A percentile compares a stretch with the other conserved stretches of the same genome.
Evolutionary conservation across 352 stramenopile genomes (phyloP).

Genomic region (Globisporangium barbulae): DNA sequence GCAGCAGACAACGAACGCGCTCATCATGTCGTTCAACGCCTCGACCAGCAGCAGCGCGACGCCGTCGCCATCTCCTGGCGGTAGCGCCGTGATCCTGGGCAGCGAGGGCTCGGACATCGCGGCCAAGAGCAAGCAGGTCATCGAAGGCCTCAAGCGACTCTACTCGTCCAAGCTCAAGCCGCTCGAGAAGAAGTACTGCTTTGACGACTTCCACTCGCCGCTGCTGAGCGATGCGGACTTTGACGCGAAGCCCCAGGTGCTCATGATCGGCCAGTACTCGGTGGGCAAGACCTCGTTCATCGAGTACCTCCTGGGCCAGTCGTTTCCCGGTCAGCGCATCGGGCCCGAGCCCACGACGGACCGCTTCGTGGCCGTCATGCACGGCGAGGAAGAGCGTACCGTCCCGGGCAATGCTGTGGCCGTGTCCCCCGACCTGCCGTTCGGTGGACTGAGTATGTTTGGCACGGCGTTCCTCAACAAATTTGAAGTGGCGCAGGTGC

Average conservation of each 20-base stretch:
- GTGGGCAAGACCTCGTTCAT: slow-evolving; percentile 99
- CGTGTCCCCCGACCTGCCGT: slow-evolving; percentile 94
- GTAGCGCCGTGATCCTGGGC: slow-evolving; percentile 29
- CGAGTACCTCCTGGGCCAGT: slow-evolving; percentile 93
- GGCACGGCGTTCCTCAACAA: slow-evolving; percentile 98
- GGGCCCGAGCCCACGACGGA: slow-evolving; percentile 98
- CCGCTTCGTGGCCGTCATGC: slow-evolving; percentile 97
- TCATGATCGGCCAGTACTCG: slow-evolving; percentile 98
- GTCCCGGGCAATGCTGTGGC: slow-evolving; percentile 97
- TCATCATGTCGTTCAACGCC: slow-evolving; percentile 9
- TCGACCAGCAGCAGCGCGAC: not conserved
- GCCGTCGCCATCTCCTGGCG: not conserved
- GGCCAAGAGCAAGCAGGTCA: slow-evolving; percentile 61
- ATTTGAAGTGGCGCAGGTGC: slow-evolving; percentile 96
- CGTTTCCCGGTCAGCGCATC: slow-evolving; percentile 96
- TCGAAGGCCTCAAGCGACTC: slow-evolving; percentile 78
- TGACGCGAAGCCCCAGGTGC: slow-evolving; percentile 96
- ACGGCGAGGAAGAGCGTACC: slow-evolving; percentile 95
- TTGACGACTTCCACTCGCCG: slow-evolving; percentile 92
- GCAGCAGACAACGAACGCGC: not conserved
- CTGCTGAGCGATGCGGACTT: slow-evolving; percentile 94
- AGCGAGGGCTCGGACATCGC: slow-evolving; percentile 68
- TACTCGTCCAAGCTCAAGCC: slow-evolving; percentile 76
- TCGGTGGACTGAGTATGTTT: slow-evolving; percentile 93
- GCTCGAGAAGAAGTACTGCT: slow-evolving; percentile 91